These are phyloP conservation scores for Epipyxis sp. DNA, from an alignment of 108 stramenopile species.

Conservation along the genomic window DNA sequence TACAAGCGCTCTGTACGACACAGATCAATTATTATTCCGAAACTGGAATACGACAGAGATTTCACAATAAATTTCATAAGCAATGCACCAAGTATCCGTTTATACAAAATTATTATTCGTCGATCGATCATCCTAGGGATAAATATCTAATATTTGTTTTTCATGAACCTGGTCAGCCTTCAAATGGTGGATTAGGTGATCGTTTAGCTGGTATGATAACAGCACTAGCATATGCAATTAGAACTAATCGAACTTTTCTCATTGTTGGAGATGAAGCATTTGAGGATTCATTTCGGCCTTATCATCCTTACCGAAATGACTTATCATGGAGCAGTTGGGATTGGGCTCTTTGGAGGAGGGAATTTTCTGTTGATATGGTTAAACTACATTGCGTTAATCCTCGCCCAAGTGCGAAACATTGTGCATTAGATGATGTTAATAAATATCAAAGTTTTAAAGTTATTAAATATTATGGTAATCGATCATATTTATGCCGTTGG, in stretches of 20 bases:
- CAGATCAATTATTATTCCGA: too few species aligned
- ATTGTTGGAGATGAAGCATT: neutral
- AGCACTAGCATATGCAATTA: neutral
- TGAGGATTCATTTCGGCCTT: neutral
- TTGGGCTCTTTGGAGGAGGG: neutral
- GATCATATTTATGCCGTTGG: neutral
- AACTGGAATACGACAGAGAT: too few species aligned
- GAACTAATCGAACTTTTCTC: slow-evolving; percentile 8
- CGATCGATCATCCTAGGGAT: neutral
- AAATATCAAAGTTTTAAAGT: neutral
- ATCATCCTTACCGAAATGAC: neutral
- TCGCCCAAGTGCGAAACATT: neutral
- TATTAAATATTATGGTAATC: slow-evolving; percentile 8
- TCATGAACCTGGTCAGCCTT: neutral
- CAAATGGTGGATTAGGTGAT: slow-evolving; percentile 14
- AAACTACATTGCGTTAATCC: slow-evolving; percentile 22
- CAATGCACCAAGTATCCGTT: slow-evolving; percentile 22
- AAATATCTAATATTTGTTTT: neutral
- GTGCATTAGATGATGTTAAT: slow-evolving; percentile 4
- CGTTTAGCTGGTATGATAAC: neutral
- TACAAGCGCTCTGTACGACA: too few species aligned
- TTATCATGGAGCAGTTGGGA: neutral
- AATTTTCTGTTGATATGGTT: neutral
- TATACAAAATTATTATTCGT: neutral
- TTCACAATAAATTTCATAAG: too few species aligned